Percentiles rank a stretch among this genome's conserved stretches.
phyloP scores from a whole-genome alignment of 2,329 filamentous ascomycete species.

The Arthrobotrys iridis region DNA sequence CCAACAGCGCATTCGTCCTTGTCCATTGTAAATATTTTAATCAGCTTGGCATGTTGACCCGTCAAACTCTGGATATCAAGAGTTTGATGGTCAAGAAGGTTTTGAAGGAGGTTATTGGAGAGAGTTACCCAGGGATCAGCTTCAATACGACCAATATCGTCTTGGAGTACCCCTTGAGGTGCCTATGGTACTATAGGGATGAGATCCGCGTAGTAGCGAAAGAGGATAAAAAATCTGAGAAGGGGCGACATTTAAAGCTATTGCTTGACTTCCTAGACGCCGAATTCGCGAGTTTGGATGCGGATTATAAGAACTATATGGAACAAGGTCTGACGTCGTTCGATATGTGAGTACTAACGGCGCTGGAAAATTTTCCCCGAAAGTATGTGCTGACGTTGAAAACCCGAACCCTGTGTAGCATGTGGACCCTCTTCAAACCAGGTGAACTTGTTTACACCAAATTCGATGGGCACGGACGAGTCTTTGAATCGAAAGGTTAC shows the following conservation, averaged over 20 bases:
- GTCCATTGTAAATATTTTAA: slow-evolving; percentile 54
- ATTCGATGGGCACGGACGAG: slow-evolving; percentile 61
- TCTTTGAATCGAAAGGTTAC: slow-evolving; percentile 59
- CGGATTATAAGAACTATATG: slow-evolving; percentile 57
- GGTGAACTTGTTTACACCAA: slow-evolving; percentile 63
- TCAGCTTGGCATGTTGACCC: slow-evolving; percentile 28
- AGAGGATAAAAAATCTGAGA: slow-evolving; percentile 48
- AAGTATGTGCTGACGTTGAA: slow-evolving; percentile 54
- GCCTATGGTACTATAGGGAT: slow-evolving; percentile 55
- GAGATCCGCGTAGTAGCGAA: slow-evolving; percentile 45
- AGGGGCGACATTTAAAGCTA: slow-evolving; percentile 54
- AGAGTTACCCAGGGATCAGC: slow-evolving; percentile 56
- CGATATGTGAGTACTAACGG: slow-evolving; percentile 59
- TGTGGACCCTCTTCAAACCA: slow-evolving; percentile 68
- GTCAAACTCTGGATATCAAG: slow-evolving; percentile 56
- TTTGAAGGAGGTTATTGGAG: slow-evolving; percentile 55
- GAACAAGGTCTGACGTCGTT: slow-evolving; percentile 58
- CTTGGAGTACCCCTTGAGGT: slow-evolving; percentile 52
- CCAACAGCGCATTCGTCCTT: slow-evolving; percentile 50
- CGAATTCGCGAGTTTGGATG: slow-evolving; percentile 53
- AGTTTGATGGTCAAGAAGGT: slow-evolving; percentile 55
- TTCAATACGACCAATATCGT: slow-evolving; percentile 55
- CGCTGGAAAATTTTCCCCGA: slow-evolving; percentile 3
- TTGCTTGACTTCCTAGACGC: slow-evolving; percentile 56
- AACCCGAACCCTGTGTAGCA: slow-evolving; percentile 58